These are phyloP conservation scores for Paragyromitra xinjiangensis DNA, from an alignment of 495 filamentous ascomycete genomes.

Conservation along the genomic window DNA sequence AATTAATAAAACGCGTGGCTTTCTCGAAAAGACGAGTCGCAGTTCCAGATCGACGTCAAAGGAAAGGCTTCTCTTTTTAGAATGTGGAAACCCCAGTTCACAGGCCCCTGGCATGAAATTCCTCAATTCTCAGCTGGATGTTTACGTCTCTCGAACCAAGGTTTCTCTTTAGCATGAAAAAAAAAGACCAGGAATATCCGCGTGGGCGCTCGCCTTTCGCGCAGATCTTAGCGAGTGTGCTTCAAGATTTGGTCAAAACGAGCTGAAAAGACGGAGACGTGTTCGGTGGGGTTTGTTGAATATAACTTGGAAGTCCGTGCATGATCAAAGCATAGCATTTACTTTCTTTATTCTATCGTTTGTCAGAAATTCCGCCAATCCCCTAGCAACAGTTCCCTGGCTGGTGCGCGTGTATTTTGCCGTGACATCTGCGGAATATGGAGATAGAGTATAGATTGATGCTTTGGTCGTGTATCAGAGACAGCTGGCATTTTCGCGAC, in stretches of 20 bases:
- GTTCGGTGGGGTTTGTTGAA: slow-evolving; percentile 34
- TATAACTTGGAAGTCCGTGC: slow-evolving; percentile 41
- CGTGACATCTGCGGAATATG: slow-evolving; percentile 2
- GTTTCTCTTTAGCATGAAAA: slow-evolving; percentile 41
- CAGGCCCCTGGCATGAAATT: slow-evolving; percentile 38
- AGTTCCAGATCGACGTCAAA: slow-evolving; percentile 32
- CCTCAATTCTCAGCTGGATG: slow-evolving; percentile 51
- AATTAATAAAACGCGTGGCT: slow-evolving; percentile 26
- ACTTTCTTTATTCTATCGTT: slow-evolving; percentile 20
- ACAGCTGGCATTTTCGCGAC: slow-evolving; percentile 22
- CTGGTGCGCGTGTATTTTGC: slow-evolving; percentile 14
- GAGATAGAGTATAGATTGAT: slow-evolving; percentile 16
- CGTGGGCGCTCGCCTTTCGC: slow-evolving; percentile 8
- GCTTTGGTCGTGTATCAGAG: not conserved
- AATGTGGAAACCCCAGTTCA: slow-evolving; percentile 39
- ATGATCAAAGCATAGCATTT: slow-evolving; percentile 25
- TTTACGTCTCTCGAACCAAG: slow-evolving; percentile 40
- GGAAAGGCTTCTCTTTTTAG: slow-evolving; percentile 35
- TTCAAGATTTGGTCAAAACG: slow-evolving; percentile 25
- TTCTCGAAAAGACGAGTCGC: slow-evolving; percentile 30
- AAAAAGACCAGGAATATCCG: slow-evolving; percentile 25
- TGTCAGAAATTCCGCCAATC: slow-evolving; percentile 23
- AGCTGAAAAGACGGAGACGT: slow-evolving; percentile 49
- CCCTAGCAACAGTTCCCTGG: slow-evolving; percentile 11
- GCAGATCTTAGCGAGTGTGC: slow-evolving; percentile 44